Evolutionary conservation across 805 yeast species (phyloP), one percentile per base, ranked within the genome.

Genomic region (Barnettozyma vustinii): DNA sequence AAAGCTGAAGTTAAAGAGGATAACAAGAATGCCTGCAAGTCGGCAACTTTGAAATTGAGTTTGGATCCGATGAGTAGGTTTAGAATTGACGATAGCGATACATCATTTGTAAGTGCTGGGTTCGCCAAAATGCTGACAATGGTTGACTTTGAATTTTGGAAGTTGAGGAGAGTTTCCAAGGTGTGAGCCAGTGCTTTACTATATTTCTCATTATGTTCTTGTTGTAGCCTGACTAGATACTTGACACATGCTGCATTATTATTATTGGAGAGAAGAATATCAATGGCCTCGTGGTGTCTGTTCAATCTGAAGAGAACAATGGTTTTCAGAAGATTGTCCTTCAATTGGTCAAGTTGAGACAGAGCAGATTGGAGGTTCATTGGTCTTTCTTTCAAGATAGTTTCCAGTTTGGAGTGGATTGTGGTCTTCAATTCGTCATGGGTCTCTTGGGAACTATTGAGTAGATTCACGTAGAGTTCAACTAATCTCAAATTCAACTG

Each of bases 271-370:
- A 79, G 80, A 23, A 81, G 71, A 2, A 88, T 76, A 47, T 79
- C 77, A 16, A 92, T 66, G 0, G 88, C 83, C 44, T 79, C 75
- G 10, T 74, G 72, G 59, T 87, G 87, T 46, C 79, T 79, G 1
- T 79, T 81, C 40, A 85, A 58, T 50, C 79, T 75, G 42, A 75
- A 74, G 47, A 84, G 71, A 2, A 90, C 76, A 42, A 77, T 72
- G 0, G 87, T 79, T 37, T 78, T 74, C 37, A 83, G 33, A 8
- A 30, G 12, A 9, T 27, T 20, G 23, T 18, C 21, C 13, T 41
- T 42, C 18, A 25, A 15, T 2, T 21, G n/a, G 10, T 46, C 45
- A 26, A 46, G 30, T 18, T 35, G 13, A n/a, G 16, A 36, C n/a
- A 47, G 27, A 5, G 33, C 40, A 7, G 36, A 39, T n/a, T 44